Evolutionary conservation across 129 eudicot genomes (phyloP), one percentile per base, ranked within the genome.

Genomic region (Scalesia atractyloides): DNA sequence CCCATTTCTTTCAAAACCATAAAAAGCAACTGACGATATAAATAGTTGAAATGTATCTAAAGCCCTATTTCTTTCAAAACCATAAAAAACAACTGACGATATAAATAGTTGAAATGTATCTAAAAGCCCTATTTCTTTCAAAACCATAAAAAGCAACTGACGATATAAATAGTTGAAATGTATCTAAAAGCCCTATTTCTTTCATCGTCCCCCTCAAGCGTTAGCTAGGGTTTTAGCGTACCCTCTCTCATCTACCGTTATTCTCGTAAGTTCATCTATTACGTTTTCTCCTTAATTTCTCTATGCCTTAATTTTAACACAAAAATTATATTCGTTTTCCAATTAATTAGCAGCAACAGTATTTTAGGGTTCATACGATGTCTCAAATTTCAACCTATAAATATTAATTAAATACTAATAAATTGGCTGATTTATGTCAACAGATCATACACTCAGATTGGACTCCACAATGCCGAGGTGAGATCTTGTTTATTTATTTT

Each of bases 401-500:
- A 37, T 37, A n/a, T n/a, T n/a, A n/a, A 37, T 8, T 37, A 37
- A 37, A 5, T 37, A 6, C 9, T 41, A 41, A 1, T 41, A 41
- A 41, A 7, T 41, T 41, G 46, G 12, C 10, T 41, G 46, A 2
- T 41, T 41, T 41, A 34, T 75, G 39, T 14, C 7, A 44, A 49
- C 76, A 76, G 82, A 75, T 37, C 64, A 33, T 67, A 51, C 70
- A 22, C 57, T 33, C 73, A 0, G 63, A 30, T 73, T 67, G 43
- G 11, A 18, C 70, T 5, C 57, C 34, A 34, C 68, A 15, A 78
- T 82, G 86, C 86, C 86, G 37, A 67, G 86, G 86, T 82, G 34
- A 66, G 70, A 18, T n/a, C 56, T 39, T 58, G 0, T 30, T 11
- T 58, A 39, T 73, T 15, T 7, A 34, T 9, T 1, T 47, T 34